Evolutionary conservation across 2,329 filamentous ascomycete genomes (phyloP).

Genomic region (Sporothrix schenckii): DNA sequence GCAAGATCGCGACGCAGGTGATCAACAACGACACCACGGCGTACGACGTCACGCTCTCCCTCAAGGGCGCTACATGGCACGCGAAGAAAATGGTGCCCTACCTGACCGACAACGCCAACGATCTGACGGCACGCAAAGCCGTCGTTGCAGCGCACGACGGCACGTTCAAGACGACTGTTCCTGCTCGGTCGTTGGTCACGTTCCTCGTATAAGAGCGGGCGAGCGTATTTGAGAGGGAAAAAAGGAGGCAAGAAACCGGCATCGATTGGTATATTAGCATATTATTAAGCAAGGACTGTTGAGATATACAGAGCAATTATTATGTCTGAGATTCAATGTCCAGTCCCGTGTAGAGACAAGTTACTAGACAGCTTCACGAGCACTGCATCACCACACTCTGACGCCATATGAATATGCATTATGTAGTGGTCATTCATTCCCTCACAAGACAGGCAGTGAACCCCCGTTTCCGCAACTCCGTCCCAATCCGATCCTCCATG

Average conservation of each 20-base stretch:
- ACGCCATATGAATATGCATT: not conserved
- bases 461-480: not conserved
- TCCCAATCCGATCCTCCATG: not conserved
- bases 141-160: not conserved
- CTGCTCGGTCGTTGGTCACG: slow-evolving; percentile 3
- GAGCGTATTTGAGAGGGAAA: too few species aligned
- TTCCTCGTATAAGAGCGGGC: not conserved
- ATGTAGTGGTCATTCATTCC: too few species aligned
- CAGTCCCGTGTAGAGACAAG: too few species aligned
- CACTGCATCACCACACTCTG: not conserved
- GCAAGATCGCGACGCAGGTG: slow-evolving; percentile 12
- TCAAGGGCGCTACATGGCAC: not conserved
- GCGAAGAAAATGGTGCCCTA: not conserved
- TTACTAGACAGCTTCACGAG: too few species aligned
- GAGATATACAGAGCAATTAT: too few species aligned
- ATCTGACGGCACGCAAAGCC: not conserved
- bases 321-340: too few species aligned
- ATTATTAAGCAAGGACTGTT: too few species aligned
- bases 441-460: not conserved
- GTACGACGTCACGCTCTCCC: not conserved
- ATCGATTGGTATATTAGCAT: too few species aligned
- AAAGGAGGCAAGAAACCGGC: too few species aligned
- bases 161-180: not conserved
- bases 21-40: slow-evolving; percentile 13
- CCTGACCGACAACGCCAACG: slow-evolving; percentile 19